Evolutionary conservation across 345 rosid species (phyloP).

Genomic region (Ceriops tagal): DNA sequence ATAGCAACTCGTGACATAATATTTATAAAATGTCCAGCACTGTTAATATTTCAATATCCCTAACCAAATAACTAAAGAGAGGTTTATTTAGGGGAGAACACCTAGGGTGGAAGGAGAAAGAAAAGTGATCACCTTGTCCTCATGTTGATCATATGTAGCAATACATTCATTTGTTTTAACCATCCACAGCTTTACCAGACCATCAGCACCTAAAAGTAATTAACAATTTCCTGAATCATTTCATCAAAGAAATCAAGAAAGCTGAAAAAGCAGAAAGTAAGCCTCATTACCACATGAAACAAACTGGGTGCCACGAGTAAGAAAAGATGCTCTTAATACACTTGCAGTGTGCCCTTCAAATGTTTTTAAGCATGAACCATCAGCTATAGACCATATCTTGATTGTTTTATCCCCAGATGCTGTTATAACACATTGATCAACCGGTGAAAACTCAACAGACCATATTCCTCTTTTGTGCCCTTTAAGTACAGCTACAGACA

Average conservation of each 20-base stretch:
- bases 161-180: slow-evolving; percentile 82
- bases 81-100: neutral
- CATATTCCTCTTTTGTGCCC: slow-evolving; percentile 96
- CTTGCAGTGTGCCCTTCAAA: slow-evolving; percentile 95
- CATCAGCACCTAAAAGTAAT: slow-evolving; percentile 76
- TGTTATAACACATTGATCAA: slow-evolving; percentile 93
- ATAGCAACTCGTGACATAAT: too few species aligned
- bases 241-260: slow-evolving; percentile 6
- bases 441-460: slow-evolving; percentile 96
- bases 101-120: neutral
- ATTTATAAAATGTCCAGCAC: neutral
- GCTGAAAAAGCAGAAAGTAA: slow-evolving; percentile 1
- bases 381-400: slow-evolving; percentile 86
- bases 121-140: slow-evolving; percentile 65
- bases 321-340: slow-evolving; percentile 83
- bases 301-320: slow-evolving; percentile 83
- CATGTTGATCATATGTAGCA: slow-evolving; percentile 90
- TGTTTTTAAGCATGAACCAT: slow-evolving; percentile 93
- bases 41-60: neutral
- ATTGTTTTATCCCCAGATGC: slow-evolving; percentile 93
- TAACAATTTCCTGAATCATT: slow-evolving; percentile 10
- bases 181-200: slow-evolving; percentile 88
- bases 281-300: slow-evolving; percentile 77
- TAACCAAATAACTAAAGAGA: neutral
- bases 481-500: slow-evolving; percentile 63